These are phyloP conservation scores for Sporothrix phasma DNA, from an alignment of 2,329 filamentous ascomycete genomes.

Conservation along the genomic window DNA sequence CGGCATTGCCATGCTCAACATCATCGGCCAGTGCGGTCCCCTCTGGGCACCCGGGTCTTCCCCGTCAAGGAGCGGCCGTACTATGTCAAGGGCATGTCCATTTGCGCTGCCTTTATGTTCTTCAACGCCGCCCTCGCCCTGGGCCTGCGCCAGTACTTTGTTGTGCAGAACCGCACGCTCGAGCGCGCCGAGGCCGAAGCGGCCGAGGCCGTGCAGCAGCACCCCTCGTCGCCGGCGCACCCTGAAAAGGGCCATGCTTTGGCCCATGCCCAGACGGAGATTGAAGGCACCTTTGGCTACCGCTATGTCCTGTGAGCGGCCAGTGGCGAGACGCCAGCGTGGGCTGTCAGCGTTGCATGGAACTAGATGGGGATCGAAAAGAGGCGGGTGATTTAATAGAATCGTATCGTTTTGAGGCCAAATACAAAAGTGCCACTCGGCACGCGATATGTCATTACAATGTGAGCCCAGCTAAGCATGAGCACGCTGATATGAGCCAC, in stretches of 20 bases:
- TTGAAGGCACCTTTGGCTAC: conserved; percentile 18
- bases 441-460: too few relatives aligned
- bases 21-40: conserved; percentile 53
- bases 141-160: conserved; percentile 26
- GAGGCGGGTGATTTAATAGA: too few relatives aligned
- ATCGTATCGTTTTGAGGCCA: too few relatives aligned
- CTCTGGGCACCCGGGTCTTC: conserved; percentile 56
- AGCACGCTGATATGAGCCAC: too few relatives aligned
- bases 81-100: conserved; percentile 31
- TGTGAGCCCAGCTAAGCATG: too few relatives aligned
- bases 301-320: conserved; percentile 18
- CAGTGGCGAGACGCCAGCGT: not conserved
- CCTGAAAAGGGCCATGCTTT: conserved; percentile 8
- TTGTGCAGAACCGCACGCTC: conserved; percentile 27
- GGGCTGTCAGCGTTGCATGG: too few relatives aligned
- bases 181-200: conserved; percentile 24
- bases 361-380: too few relatives aligned
- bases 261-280: conserved; percentile 7
- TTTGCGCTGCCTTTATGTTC: conserved; percentile 34
- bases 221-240: not conserved
- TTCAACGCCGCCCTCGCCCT: conserved; percentile 31
- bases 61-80: conserved; percentile 33
- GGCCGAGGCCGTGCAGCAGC: not conserved
- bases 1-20: conserved; percentile 51
- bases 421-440: too few relatives aligned